phyloP scores from a whole-genome alignment of 306 rosid species.

The Chamaecrista fasciculata region DNA sequence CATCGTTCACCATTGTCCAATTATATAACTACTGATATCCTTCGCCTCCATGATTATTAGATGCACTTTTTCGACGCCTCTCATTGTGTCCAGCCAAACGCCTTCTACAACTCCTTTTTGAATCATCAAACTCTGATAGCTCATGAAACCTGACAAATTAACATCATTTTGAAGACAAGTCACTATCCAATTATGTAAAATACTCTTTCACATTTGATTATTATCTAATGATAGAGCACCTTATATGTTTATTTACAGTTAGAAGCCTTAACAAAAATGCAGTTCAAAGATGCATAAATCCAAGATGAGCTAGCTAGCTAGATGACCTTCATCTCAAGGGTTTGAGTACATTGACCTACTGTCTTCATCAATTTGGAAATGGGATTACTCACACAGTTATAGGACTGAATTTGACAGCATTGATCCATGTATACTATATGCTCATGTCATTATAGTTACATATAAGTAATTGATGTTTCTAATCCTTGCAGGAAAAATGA shows the following conservation, averaged over 20 bases:
- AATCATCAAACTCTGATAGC: constrained; percentile 72
- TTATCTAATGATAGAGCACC: too few relatives aligned
- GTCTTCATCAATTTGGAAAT: too few relatives aligned
- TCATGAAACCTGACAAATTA: constrained; percentile 66
- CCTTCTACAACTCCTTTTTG: constrained; percentile 84
- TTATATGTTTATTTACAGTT: too few relatives aligned
- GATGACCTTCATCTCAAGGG: neutral
- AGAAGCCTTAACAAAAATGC: too few relatives aligned
- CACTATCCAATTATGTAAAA: neutral
- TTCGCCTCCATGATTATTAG: constrained; percentile 58
- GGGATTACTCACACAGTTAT: neutral
- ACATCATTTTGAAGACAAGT: neutral
- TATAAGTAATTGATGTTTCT: too few relatives aligned
- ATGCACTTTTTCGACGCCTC: constrained; percentile 77
- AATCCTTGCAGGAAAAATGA: neutral
- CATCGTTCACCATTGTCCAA: neutral
- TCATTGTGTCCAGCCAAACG: constrained; percentile 95
- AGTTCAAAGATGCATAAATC: too few relatives aligned
- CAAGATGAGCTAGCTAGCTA: too few relatives aligned
- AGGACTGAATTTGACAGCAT: constrained; percentile 9
- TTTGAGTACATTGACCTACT: too few relatives aligned
- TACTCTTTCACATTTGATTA: neutral
- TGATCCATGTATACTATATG: neutral
- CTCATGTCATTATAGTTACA: too few relatives aligned
- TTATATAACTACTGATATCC: constrained; percentile 34